A percentile compares a stretch with the other conserved stretches of the same genome.
phyloP scores from a whole-genome alignment of 352 stramenopile species.

The Globisporangium viniferum region DNA sequence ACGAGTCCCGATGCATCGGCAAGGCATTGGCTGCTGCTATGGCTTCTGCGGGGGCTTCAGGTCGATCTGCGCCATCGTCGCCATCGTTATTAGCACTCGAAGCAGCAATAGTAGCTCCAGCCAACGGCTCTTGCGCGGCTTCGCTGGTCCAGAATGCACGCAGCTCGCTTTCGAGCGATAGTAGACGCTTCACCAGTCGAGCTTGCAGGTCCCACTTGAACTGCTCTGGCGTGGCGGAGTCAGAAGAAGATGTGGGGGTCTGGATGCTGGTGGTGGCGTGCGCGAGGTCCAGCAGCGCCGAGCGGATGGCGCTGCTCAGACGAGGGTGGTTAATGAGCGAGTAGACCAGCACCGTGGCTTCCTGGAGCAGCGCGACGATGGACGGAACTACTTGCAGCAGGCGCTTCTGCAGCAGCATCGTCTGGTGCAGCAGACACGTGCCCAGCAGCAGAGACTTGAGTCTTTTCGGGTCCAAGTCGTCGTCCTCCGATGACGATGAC shows the following conservation, averaged over 20 bases:
- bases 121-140: not conserved
- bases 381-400: slow-evolving; percentile 25
- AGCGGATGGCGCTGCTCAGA: not conserved
- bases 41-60: not conserved
- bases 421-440: slow-evolving; percentile 29
- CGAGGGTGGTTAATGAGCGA: slow-evolving; percentile 7
- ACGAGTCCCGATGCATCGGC: slow-evolving; percentile 17
- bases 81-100: too few relatives aligned
- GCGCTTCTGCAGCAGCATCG: slow-evolving; percentile 24
- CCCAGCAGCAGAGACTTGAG: slow-evolving; percentile 17
- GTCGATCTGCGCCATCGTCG: too few relatives aligned
- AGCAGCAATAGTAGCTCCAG: too few relatives aligned
- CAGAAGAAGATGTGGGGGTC: not conserved
- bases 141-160: slow-evolving; percentile 20
- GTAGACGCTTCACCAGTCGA: slow-evolving; percentile 23
- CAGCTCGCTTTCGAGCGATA: slow-evolving; percentile 25
- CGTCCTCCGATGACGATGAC: not conserved
- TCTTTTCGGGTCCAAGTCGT: not conserved
- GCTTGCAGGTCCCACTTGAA: slow-evolving; percentile 19
- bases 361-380: slow-evolving; percentile 16
- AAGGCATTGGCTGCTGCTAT: not conserved
- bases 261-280: not conserved
- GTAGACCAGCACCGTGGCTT: slow-evolving; percentile 12
- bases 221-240: not conserved
- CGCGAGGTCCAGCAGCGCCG: not conserved